Evolutionary conservation across 2,329 filamentous ascomycete genomes (phyloP).

Genomic region (Xylaria hypoxylon): DNA sequence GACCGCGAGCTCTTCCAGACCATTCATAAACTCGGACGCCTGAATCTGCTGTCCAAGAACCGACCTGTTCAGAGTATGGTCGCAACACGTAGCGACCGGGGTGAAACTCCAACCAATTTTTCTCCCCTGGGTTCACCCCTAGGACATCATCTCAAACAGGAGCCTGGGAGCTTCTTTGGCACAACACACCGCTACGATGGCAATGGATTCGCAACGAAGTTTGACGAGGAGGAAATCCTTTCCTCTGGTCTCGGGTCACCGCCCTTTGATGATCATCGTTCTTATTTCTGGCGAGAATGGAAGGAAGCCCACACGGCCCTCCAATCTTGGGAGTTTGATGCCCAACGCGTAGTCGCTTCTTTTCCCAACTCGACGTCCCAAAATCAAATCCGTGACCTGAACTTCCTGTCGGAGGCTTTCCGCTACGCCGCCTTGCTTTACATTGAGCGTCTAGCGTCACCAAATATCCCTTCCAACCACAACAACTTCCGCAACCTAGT

Average conservation of each 20-base stretch:
- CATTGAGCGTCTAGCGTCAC: slow-evolving; percentile 86
- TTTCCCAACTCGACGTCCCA: slow-evolving; percentile 64
- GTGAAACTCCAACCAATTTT: slow-evolving; percentile 47
- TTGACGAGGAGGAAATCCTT: slow-evolving; percentile 67
- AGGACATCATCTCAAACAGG: slow-evolving; percentile 57
- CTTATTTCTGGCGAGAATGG: slow-evolving; percentile 88
- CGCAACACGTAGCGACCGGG: slow-evolving; percentile 44
- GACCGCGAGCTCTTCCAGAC: slow-evolving; percentile 88
- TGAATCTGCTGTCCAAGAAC: slow-evolving; percentile 85
- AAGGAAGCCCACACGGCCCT: slow-evolving; percentile 80
- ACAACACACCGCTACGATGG: slow-evolving; percentile 73
- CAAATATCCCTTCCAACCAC: slow-evolving; percentile 76
- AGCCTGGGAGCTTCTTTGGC: slow-evolving; percentile 62
- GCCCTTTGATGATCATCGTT: slow-evolving; percentile 67
- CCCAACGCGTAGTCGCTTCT: slow-evolving; percentile 62
- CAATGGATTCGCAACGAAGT: slow-evolving; percentile 70
- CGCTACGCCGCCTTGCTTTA: slow-evolving; percentile 90
- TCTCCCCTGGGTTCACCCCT: slow-evolving; percentile 58
- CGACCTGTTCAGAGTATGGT: slow-evolving; percentile 62
- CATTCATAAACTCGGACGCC: slow-evolving; percentile 82
- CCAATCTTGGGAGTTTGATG: slow-evolving; percentile 83
- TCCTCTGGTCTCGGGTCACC: slow-evolving; percentile 57
- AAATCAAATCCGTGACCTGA: slow-evolving; percentile 77
- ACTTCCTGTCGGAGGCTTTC: slow-evolving; percentile 89
- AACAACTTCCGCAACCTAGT: slow-evolving; percentile 87